phyloP scores from a whole-genome alignment of 495 filamentous ascomycete genomes.

The Thermothielavioides terrestris region DNA sequence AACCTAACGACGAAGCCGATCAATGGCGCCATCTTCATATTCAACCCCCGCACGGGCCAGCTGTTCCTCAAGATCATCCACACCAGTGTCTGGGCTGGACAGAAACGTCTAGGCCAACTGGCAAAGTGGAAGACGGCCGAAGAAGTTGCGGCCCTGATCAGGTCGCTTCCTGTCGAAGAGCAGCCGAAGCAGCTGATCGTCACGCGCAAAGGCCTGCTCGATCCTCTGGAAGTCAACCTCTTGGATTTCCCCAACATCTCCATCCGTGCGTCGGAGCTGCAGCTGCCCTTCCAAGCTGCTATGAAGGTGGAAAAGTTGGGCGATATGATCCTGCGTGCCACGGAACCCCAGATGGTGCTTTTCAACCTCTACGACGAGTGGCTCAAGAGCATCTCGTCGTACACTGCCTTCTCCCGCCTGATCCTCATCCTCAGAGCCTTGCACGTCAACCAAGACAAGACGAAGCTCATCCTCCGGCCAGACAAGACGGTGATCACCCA shows the following conservation, averaged over 20 bases:
- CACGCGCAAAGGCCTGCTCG: slow-evolving; percentile 91
- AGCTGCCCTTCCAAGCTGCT: slow-evolving; percentile 97
- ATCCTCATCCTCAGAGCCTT: slow-evolving; percentile 92
- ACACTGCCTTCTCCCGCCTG: slow-evolving; percentile 95
- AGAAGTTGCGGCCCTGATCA: slow-evolving; percentile 97
- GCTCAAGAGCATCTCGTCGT: slow-evolving; percentile 96
- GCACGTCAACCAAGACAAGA: slow-evolving; percentile 97
- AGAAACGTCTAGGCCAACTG: slow-evolving; percentile 96
- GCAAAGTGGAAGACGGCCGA: slow-evolving; percentile 99
- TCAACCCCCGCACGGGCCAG: slow-evolving; percentile 96
- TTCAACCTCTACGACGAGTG: slow-evolving; percentile 99
- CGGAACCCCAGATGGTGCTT: slow-evolving; percentile 98
- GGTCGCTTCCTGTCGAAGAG: slow-evolving; percentile 94
- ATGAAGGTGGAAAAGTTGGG: slow-evolving; percentile 99
- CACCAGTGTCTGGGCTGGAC: slow-evolving; percentile 98
- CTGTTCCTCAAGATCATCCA: slow-evolving; percentile 99
- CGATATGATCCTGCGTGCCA: slow-evolving; percentile 97
- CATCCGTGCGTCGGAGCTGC: slow-evolving; percentile 94
- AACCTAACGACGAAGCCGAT: slow-evolving; percentile 99
- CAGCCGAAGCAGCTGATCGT: slow-evolving; percentile 99
- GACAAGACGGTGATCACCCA: slow-evolving; percentile 98
- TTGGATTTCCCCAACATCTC: slow-evolving; percentile 99
- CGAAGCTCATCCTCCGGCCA: slow-evolving; percentile 91
- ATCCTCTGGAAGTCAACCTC: slow-evolving; percentile 94
- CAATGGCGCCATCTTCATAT: slow-evolving; percentile 99